Evolutionary conservation across 2,329 filamentous ascomycete species (phyloP).

Genomic region (Beauveria caledonica): DNA sequence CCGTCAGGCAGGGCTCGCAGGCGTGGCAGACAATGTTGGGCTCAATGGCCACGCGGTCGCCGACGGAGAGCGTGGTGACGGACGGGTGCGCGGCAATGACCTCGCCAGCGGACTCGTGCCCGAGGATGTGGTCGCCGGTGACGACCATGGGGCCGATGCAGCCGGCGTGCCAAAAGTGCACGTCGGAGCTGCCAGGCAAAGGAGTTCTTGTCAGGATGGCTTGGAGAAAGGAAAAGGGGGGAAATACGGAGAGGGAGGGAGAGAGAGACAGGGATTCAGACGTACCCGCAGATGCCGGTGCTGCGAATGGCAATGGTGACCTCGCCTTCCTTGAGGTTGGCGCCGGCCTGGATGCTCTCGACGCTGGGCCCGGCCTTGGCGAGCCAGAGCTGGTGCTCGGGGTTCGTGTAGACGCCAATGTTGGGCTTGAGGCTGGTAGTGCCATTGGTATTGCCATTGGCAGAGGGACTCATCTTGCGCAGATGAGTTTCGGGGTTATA

Average conservation of each 20-base stretch:
- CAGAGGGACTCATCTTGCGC: slow-evolving; percentile 11
- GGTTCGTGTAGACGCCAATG: slow-evolving; percentile 94
- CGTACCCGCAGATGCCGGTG: slow-evolving; percentile 89
- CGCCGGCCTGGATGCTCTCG: slow-evolving; percentile 62
- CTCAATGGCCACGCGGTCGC: slow-evolving; percentile 89
- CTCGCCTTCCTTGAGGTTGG: slow-evolving; percentile 68
- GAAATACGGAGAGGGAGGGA: neutral
- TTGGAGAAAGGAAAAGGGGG: neutral
- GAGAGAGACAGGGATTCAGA: slow-evolving; percentile 8
- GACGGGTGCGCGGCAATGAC: slow-evolving; percentile 75
- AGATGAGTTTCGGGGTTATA: too few relatives aligned
- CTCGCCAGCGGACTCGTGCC: slow-evolving; percentile 85
- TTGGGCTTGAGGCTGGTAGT: slow-evolving; percentile 56
- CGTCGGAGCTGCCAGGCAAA: slow-evolving; percentile 60
- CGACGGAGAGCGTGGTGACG: slow-evolving; percentile 68
- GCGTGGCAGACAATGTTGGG: slow-evolving; percentile 86
- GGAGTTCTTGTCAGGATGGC: neutral
- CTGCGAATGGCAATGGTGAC: slow-evolving; percentile 85
- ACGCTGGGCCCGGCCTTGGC: slow-evolving; percentile 67
- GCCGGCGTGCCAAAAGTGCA: slow-evolving; percentile 95
- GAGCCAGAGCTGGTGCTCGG: slow-evolving; percentile 85
- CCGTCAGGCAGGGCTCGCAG: slow-evolving; percentile 86
- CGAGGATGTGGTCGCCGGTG: slow-evolving; percentile 77
- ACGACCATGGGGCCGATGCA: slow-evolving; percentile 97
- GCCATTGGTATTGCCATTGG: slow-evolving; percentile 11